Evolutionary conservation across 2,329 filamentous ascomycete genomes (phyloP).

Genomic region (Neurospora crassa): DNA sequence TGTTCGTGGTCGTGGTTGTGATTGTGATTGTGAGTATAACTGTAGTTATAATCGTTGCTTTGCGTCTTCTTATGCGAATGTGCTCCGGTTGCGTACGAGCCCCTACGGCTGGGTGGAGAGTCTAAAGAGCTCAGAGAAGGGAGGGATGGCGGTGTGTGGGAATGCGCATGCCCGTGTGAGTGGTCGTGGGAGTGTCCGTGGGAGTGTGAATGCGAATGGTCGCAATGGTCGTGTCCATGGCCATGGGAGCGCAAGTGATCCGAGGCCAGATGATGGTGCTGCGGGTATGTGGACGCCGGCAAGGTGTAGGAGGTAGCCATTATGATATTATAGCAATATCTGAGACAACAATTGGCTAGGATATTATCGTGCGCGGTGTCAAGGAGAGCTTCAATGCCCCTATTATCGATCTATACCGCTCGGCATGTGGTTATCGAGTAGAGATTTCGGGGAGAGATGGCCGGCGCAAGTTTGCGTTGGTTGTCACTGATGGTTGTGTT

Average conservation of each 20-base stretch:
- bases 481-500: background rate
- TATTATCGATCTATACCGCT: background rate
- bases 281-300: conserved; percentile 40
- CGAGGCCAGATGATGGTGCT: conserved; percentile 30
- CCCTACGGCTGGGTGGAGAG: conserved; percentile 12
- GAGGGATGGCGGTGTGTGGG: conserved; percentile 20
- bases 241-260: conserved; percentile 16
- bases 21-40: conserved; percentile 15
- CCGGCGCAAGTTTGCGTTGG: background rate
- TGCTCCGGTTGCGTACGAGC: conserved; percentile 5
- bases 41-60: background rate
- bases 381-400: conserved; percentile 7
- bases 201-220: conserved; percentile 26
- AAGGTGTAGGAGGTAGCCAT: conserved; percentile 46
- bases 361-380: background rate
- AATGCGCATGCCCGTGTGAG: conserved; percentile 27
- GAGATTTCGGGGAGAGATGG: background rate
- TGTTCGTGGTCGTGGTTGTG: conserved; percentile 7
- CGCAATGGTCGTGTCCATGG: conserved; percentile 23
- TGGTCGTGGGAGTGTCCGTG: conserved; percentile 27
- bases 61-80: conserved; percentile 7
- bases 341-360: background rate
- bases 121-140: conserved; percentile 15
- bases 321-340: conserved; percentile 6
- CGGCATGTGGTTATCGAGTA: background rate